Conservation (phyloP, 805 yeast genomes). For the Metschnikowia continentalis region DNA sequence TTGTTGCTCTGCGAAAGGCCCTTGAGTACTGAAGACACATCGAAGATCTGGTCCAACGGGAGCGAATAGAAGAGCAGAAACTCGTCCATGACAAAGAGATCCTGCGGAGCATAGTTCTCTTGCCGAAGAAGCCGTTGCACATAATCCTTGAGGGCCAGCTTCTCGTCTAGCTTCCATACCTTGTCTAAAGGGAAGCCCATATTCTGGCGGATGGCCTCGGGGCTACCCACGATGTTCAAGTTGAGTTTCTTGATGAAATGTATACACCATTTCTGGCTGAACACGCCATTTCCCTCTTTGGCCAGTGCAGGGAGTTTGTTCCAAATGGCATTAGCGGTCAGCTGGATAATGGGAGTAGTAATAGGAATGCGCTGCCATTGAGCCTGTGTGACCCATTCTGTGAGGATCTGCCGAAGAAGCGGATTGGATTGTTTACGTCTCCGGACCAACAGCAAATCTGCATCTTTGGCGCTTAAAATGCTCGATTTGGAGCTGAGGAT, state of each 20-base stretch:
- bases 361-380: constrained; percentile 65
- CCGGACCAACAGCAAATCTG: constrained; percentile 48
- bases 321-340: constrained; percentile 64
- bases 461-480: constrained; percentile 45
- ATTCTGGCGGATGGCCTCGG: constrained; percentile 36
- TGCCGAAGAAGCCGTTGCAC: constrained; percentile 28
- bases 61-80: constrained; percentile 55
- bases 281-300: constrained; percentile 63
- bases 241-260: constrained; percentile 46
- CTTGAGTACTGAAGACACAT: constrained; percentile 40
- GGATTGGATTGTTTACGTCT: constrained; percentile 54
- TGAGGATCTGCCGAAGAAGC: constrained; percentile 51
- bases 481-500: constrained; percentile 55
- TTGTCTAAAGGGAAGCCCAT: constrained; percentile 37
- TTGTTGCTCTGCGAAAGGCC: constrained; percentile 36
- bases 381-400: constrained; percentile 68
- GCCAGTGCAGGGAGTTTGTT: constrained; percentile 49
- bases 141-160: constrained; percentile 43
- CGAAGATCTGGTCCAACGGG: constrained; percentile 56
- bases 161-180: constrained; percentile 60
- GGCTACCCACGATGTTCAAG: constrained; percentile 46
- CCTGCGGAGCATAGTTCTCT: constrained; percentile 43
- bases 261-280: constrained; percentile 59
- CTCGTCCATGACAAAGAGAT: constrained; percentile 59
- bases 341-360: constrained; percentile 58